Percentiles rank a stretch among this genome's conserved stretches.
Evolutionary conservation across 2,329 filamentous ascomycete genomes (phyloP).

Genomic region (Periglandula ipomoeae): DNA sequence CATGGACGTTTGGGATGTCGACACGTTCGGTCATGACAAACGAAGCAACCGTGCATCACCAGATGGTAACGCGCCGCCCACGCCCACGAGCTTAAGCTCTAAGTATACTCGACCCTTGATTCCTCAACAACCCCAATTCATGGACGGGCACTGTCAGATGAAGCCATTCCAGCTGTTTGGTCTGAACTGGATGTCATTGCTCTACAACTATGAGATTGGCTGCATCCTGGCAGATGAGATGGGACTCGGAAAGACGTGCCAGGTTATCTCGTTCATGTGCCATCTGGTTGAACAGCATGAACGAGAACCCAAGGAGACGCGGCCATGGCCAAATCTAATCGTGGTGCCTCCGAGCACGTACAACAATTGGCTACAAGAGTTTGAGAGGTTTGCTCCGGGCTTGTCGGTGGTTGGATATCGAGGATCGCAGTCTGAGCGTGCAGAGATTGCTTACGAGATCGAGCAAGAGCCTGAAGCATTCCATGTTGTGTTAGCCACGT

Average conservation of each 20-base stretch:
- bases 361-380: conserved; percentile 93
- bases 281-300: conserved; percentile 63
- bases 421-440: conserved; percentile 58
- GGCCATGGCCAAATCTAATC: conserved; percentile 66
- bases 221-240: conserved; percentile 97
- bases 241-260: conserved; percentile 93
- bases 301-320: conserved; percentile 13
- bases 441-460: conserved; percentile 54
- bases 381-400: conserved; percentile 73
- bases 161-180: conserved; percentile 94
- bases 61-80: conserved; percentile 30
- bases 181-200: conserved; percentile 83
- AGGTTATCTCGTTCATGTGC: conserved; percentile 86
- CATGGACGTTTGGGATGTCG: conserved; percentile 39
- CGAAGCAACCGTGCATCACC: conserved; percentile 20
- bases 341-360: conserved; percentile 89
- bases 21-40: conserved; percentile 34
- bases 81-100: conserved; percentile 28
- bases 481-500: conserved; percentile 51
- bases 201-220: conserved; percentile 71
- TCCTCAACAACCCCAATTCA: conserved; percentile 59
- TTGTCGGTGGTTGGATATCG: conserved; percentile 64
- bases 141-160: conserved; percentile 67
- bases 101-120: conserved; percentile 35
- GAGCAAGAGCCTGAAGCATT: conserved; percentile 58